phyloP scores from a whole-genome alignment of 495 filamentous ascomycete genomes.

The Penicillium crystallinum region DNA sequence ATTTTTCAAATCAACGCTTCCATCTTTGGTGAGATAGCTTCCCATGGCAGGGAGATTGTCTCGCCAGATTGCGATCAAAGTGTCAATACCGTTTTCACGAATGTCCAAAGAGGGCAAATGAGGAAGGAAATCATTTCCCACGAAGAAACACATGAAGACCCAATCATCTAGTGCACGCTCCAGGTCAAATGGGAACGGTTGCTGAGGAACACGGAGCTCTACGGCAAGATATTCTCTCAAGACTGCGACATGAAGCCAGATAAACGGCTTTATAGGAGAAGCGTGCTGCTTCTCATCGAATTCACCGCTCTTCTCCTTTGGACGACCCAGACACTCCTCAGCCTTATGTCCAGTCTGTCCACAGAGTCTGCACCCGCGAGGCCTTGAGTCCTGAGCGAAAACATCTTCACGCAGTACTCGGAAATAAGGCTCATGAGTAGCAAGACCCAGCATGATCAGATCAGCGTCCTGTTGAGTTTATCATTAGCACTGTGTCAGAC shows the following conservation, averaged over 20 bases:
- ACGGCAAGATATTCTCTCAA: conserved; percentile 89
- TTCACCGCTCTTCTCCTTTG: conserved; percentile 79
- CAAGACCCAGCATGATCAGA: conserved; percentile 97
- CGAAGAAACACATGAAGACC: conserved; percentile 99
- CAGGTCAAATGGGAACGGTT: conserved; percentile 77
- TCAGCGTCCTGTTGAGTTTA: conserved; percentile 65
- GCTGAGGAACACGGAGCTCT: conserved; percentile 77
- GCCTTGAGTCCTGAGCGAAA: conserved; percentile 80
- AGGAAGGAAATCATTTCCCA: conserved; percentile 97
- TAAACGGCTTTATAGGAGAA: conserved; percentile 76
- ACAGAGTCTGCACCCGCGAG: conserved; percentile 76
- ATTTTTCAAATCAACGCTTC: conserved; percentile 77
- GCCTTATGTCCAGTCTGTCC: conserved; percentile 87
- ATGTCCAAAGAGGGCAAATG: conserved; percentile 96
- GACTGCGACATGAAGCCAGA: conserved; percentile 93
- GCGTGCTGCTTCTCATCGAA: conserved; percentile 77
- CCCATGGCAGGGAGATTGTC: conserved; percentile 89
- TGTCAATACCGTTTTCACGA: conserved; percentile 94
- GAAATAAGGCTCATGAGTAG: conserved; percentile 96
- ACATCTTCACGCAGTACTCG: conserved; percentile 96
- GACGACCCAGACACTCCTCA: conserved; percentile 73
- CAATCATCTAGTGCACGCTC: conserved; percentile 98
- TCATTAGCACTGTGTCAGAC: conserved; percentile 16
- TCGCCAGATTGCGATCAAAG: conserved; percentile 89
- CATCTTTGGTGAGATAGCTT: conserved; percentile 93